phyloP scores from a whole-genome alignment of 2,329 filamentous ascomycete species.

The Nannizzia gypsea region DNA sequence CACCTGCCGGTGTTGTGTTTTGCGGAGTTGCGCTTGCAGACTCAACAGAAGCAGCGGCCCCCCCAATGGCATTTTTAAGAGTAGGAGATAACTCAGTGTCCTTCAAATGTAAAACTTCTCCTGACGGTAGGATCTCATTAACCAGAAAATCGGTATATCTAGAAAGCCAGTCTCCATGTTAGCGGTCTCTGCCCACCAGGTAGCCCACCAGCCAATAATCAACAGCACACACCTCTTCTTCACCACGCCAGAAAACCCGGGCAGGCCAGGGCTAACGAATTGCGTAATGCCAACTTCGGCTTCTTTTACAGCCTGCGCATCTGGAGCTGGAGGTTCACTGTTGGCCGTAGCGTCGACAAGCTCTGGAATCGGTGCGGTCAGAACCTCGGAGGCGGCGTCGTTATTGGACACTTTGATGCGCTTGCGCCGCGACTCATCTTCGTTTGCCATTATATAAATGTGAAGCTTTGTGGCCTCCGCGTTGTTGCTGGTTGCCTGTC shows the following conservation, averaged over 20 bases:
- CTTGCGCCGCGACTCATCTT: slow-evolving; percentile 14
- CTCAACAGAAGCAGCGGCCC: neutral
- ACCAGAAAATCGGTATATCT: slow-evolving; percentile 88
- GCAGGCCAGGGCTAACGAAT: slow-evolving; percentile 46
- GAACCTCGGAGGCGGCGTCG: neutral
- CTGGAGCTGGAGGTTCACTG: slow-evolving; percentile 10
- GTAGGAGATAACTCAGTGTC: slow-evolving; percentile 29
- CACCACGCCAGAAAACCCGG: slow-evolving; percentile 51
- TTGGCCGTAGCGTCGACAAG: neutral
- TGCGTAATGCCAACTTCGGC: slow-evolving; percentile 50
- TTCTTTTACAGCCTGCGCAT: slow-evolving; percentile 31
- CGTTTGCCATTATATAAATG: neutral
- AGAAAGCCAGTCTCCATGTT: neutral
- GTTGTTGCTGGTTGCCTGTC: neutral
- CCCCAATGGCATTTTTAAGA: slow-evolving; percentile 10
- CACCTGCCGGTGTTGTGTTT: neutral
- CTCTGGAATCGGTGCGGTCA: neutral
- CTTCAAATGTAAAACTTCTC: slow-evolving; percentile 61
- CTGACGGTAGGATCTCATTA: slow-evolving; percentile 70
- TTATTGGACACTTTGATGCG: slow-evolving; percentile 16
- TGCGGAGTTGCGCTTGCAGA: neutral
- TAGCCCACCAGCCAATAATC: neutral
- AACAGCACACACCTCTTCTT: slow-evolving; percentile 48
- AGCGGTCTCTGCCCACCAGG: neutral
- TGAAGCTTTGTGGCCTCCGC: neutral